A percentile compares a stretch with the other conserved stretches of the same genome.
These are phyloP conservation scores for Endocladia muricata DNA, from an alignment of 31 red algal species.

Conservation along the genomic window DNA sequence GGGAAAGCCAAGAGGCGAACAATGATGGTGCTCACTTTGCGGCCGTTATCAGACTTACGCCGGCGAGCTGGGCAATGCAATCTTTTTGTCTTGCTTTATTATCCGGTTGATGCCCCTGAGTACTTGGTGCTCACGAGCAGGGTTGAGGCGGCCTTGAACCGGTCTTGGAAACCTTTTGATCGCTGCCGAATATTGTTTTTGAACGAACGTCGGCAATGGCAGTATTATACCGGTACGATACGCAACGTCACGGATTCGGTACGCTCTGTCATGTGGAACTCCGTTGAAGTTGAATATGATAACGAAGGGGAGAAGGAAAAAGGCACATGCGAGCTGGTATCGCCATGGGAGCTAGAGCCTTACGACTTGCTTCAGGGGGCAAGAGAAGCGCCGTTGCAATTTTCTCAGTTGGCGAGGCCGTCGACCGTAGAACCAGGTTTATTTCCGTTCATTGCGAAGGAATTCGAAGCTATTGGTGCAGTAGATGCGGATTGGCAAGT, in stretches of 20 bases:
- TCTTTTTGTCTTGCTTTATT: slow-evolving; percentile 68
- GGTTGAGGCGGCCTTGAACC: slow-evolving; percentile 53
- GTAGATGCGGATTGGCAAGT: slow-evolving; percentile 54
- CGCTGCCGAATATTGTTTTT: slow-evolving; percentile 85
- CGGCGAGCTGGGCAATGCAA: slow-evolving; percentile 18
- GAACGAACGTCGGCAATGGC: slow-evolving; percentile 64
- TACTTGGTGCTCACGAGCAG: slow-evolving; percentile 76
- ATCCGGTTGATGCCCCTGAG: slow-evolving; percentile 82
- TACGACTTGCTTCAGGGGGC: slow-evolving; percentile 27
- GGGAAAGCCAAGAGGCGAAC: slow-evolving; percentile 11
- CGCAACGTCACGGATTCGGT: slow-evolving; percentile 45
- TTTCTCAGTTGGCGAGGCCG: not conserved
- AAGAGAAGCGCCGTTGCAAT: not conserved
- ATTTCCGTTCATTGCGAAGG: slow-evolving; percentile 48
- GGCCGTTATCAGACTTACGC: slow-evolving; percentile 16
- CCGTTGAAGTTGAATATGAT: slow-evolving; percentile 81
- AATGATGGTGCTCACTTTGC: slow-evolving; percentile 42
- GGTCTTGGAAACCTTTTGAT: slow-evolving; percentile 65
- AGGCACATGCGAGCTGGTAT: slow-evolving; percentile 52
- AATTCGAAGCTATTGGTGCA: slow-evolving; percentile 49
- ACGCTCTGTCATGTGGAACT: slow-evolving; percentile 62
- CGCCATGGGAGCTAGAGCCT: slow-evolving; percentile 79
- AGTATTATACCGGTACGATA: slow-evolving; percentile 69
- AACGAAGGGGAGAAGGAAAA: slow-evolving; percentile 70
- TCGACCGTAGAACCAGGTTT: slow-evolving; percentile 62